Base-by-base conservation (phyloP, 2,329 filamentous ascomycete genomes). In the Penicillium griseofulvum region DNA sequence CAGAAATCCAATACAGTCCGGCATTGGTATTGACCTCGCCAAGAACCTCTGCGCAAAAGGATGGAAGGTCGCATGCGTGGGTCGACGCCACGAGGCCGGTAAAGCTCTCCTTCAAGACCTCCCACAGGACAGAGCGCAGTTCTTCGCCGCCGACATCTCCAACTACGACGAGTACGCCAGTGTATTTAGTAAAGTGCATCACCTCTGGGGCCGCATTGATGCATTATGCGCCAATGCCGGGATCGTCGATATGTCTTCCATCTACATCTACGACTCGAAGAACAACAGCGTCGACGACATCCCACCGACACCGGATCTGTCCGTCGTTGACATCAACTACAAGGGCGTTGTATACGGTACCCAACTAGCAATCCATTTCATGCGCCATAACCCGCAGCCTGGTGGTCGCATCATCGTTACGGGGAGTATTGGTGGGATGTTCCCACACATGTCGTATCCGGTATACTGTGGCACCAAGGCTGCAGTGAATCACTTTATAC, bases 381-480 rank as follows among this genome's bases (percentile, higher is more conserved):
- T 82, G 80, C 72, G 79, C 12, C 74, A 80, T 54, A 82, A 81
- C 53, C 61, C 66, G 3, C 65, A 63, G 0, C 72, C 73, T 0
- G 77, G 76, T 2, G 79, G 78, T 1, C 74, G 69, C 52, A 78
- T 81, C 49, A 66, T 80, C 11, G 71, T 74, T 0, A 81, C 78
- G 0, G 71, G 72, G 2, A 79, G 74, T 55, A 73, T 77, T 54
- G 74, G 75, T 2, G 76, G 69, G 1, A 58, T 81, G 1, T 75
- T 76, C 45, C 78, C 80, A 0, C 75, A 78, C 55, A 57, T 67
- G 9, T 69, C 73, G 0, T 78, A 76, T 54, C 79, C 80, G 0
- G 76, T 82, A 59, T 82, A 83, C 63, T 75, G 73, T 50, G 77
- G 77, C n/a, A 76, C 79, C 8, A 83, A 83, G 60, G 78, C 80